Evolutionary conservation across 2,329 filamentous ascomycete genomes (phyloP).

Genomic region (Podosphaera aphanis): DNA sequence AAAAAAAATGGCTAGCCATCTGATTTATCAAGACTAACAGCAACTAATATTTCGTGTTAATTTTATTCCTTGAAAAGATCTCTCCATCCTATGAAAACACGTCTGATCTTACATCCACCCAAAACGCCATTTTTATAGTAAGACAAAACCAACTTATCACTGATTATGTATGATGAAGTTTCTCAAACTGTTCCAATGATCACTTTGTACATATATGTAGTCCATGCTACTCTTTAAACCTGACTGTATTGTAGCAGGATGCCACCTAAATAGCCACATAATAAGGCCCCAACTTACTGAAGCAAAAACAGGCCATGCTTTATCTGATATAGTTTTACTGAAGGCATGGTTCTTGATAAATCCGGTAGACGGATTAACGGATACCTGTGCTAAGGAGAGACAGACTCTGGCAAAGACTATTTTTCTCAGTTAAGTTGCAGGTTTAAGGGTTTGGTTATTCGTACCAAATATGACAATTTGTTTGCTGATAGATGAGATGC

Average conservation of each 20-base stretch:
- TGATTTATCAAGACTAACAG: too few species aligned
- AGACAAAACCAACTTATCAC: conserved; percentile 13
- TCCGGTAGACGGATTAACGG: conserved; percentile 40
- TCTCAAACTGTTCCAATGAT: conserved; percentile 68
- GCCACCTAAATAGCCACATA: conserved; percentile 85
- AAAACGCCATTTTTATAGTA: too few species aligned
- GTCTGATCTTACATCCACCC: too few species aligned
- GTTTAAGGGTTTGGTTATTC: background rate
- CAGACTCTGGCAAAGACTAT: conserved; percentile 70
- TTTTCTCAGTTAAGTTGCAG: background rate
- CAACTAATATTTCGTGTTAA: too few species aligned
- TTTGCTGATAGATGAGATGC: conserved; percentile 63
- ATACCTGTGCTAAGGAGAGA: conserved; percentile 61
- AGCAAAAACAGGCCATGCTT: conserved; percentile 85
- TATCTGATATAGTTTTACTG: conserved; percentile 28
- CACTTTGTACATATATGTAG: conserved; percentile 82
- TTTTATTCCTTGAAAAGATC: too few species aligned
- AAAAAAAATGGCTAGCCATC: too few species aligned
- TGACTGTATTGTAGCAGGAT: conserved; percentile 75
- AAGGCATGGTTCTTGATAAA: conserved; percentile 24
- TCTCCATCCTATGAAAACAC: too few species aligned
- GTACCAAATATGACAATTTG: conserved; percentile 78
- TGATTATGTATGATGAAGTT: conserved; percentile 75
- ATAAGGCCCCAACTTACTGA: conserved; percentile 76
- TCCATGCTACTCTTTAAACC: conserved; percentile 89